Evolutionary conservation across 768 basidiomycete genomes (phyloP), one percentile per base, ranked within the genome.

Genomic region (Trametes maxima): DNA sequence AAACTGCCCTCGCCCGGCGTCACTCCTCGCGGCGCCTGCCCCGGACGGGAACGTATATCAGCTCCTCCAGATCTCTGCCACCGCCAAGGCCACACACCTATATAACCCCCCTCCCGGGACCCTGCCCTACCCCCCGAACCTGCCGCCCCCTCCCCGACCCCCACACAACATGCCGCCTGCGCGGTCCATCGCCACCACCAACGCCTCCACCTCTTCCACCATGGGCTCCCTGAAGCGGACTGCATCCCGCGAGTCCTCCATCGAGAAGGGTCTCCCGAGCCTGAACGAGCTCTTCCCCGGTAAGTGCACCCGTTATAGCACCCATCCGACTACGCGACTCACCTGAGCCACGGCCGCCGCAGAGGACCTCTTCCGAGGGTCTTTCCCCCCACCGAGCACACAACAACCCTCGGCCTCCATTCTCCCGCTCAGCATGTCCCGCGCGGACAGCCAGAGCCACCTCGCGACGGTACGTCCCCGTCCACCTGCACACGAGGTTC

Each of bases 281-380:
- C 66, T 68, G 60, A 66, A 68, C 57, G 65, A 68, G 35, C 61
- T 68, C 55, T 64, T 68, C 35, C 68, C 68, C 24, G 68, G 68
- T 65, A 33, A 19, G 53, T 50, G 8, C n/a, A 2, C 16, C 51
- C 12, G 0, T 14, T 24, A 35, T 19, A 24, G 19, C 48, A 39
- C 21, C 45, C 63, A 53, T 11, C 10, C n/a, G 43, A 5, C 36
- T 47, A 0, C n/a, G 21, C 22, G 19, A 2, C 60, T 24, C 49
- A 36, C 40, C 54, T 12, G 14, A 24, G 8, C 17, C 19, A 12
- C 37, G 36, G 22, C 19, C 22, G 13, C n/a, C 51, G 19, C 59
- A 64, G 63, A 60, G 55, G 54, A 60, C 48, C 59, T 60, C 59
- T 64, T 64, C 59, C 59, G 58, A 44, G 59, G 59, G 28, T 39